phyloP scores from a whole-genome alignment of 108 stramenopile genomes.

The Conticribra guillardii region DNA sequence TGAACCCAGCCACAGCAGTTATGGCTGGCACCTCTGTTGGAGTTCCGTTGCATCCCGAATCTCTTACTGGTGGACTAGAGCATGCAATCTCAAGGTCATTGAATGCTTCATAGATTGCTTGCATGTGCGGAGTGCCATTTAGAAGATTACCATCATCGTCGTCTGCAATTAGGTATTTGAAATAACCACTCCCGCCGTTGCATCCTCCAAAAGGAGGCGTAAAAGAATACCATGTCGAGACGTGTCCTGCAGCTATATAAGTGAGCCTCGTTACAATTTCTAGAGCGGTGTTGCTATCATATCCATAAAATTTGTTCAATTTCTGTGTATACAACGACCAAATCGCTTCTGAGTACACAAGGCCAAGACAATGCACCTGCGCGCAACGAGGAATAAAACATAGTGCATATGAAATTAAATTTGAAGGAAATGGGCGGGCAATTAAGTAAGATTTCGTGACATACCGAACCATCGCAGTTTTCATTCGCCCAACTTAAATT shows the following conservation, averaged over 20 bases:
- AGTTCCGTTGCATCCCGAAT: conserved; percentile 12
- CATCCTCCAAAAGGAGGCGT: conserved; percentile 18
- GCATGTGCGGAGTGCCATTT: conserved; percentile 40
- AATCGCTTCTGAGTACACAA: conserved; percentile 27
- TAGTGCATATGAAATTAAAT: background rate
- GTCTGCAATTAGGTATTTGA: background rate
- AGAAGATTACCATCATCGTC: conserved; percentile 29
- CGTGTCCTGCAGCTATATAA: conserved; percentile 18
- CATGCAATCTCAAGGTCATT: conserved; percentile 26
- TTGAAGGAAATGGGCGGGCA: no score
- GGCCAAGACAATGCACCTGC: background rate
- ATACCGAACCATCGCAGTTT: conserved; percentile 1
- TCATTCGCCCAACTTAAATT: conserved; percentile 16
- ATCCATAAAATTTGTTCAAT: conserved; percentile 6
- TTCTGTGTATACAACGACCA: conserved; percentile 22
- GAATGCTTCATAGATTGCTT: conserved; percentile 15
- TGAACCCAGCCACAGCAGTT: conserved; percentile 1
- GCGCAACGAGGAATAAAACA: background rate
- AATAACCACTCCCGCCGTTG: background rate
- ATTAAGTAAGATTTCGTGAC: no score
- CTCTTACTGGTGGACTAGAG: background rate
- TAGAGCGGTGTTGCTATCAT: conserved; percentile 22
- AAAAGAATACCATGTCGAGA: conserved; percentile 21
- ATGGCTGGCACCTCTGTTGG: conserved; percentile 4
- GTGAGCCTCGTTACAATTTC: conserved; percentile 22